phyloP scores from a whole-genome alignment of 176 grass and related monocot genomes.

The Metroxylon sagu region DNA sequence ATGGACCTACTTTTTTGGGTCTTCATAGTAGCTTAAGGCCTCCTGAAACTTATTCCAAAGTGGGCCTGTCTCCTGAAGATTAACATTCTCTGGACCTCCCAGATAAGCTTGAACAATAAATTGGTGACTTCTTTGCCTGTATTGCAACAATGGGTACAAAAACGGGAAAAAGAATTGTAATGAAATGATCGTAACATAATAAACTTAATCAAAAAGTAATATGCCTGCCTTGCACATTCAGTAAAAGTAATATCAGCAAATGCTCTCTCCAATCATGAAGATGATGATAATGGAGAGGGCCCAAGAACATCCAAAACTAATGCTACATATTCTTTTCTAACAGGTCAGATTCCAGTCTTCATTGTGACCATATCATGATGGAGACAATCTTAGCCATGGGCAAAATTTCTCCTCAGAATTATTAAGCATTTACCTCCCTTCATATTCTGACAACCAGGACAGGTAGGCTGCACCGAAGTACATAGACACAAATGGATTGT shows the following conservation, averaged over 20 bases:
- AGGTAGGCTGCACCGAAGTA: slow-evolving; percentile 85
- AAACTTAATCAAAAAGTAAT: too few relatives aligned
- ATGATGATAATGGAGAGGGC: too few relatives aligned
- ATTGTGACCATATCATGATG: too few relatives aligned
- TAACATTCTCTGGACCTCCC: slow-evolving; percentile 82
- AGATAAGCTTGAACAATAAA: slow-evolving; percentile 95
- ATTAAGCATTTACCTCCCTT: slow-evolving; percentile 54
- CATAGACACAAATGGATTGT: slow-evolving; percentile 98
- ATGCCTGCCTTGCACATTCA: too few relatives aligned
- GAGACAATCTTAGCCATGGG: too few relatives aligned
- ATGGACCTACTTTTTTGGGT: slow-evolving; percentile 61
- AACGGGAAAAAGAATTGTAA: not conserved
- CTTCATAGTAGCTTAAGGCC: slow-evolving; percentile 56
- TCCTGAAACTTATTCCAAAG: slow-evolving; percentile 79
- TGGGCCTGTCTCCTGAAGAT: slow-evolving; percentile 79
- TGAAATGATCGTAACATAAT: not conserved
- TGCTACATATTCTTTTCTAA: too few relatives aligned
- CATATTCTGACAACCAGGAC: slow-evolving; percentile 68
- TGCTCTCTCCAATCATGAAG: too few relatives aligned
- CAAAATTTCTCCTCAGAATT: slow-evolving; percentile 8
- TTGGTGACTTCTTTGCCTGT: slow-evolving; percentile 62
- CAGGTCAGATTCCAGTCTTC: too few relatives aligned
- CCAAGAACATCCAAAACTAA: too few relatives aligned
- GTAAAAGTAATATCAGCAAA: too few relatives aligned
- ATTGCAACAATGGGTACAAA: slow-evolving; percentile 1